These are phyloP conservation scores for Hypoxylon sp. DNA, from an alignment of 2,329 filamentous ascomycete species.

Conservation along the genomic window DNA sequence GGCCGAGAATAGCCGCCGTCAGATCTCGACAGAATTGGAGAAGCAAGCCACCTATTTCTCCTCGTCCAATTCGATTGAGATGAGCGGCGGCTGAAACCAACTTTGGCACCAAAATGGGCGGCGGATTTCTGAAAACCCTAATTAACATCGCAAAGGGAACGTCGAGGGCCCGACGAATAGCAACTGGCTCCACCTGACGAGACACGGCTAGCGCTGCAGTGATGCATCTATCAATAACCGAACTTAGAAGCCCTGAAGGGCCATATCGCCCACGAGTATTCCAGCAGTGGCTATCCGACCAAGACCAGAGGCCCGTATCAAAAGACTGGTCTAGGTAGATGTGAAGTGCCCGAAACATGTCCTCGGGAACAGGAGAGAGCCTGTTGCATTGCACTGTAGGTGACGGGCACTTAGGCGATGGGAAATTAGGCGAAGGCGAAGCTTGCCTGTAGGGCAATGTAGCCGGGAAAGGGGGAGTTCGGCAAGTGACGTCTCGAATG, in stretches of 20 bases:
- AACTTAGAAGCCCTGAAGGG: constrained; percentile 49
- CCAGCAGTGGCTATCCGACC: constrained; percentile 48
- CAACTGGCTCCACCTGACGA: constrained; percentile 49
- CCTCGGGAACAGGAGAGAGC: constrained; percentile 36
- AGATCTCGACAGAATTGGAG: constrained; percentile 52
- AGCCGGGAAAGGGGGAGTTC: constrained; percentile 41
- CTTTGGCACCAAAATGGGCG: constrained; percentile 50
- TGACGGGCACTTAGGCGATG: constrained; percentile 16
- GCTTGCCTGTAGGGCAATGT: constrained; percentile 4
- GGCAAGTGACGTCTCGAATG: constrained; percentile 50
- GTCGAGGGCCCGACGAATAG: constrained; percentile 48
- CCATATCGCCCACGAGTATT: constrained; percentile 46
- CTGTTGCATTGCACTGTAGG: constrained; percentile 31
- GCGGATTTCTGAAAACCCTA: constrained; percentile 51
- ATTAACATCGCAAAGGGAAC: constrained; percentile 50
- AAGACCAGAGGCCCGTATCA: constrained; percentile 45
- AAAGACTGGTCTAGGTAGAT: constrained; percentile 46
- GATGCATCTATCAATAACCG: constrained; percentile 51
- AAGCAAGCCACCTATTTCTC: constrained; percentile 49
- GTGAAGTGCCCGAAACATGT: constrained; percentile 44
- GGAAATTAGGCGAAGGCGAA: constrained; percentile 16
- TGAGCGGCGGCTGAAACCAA: constrained; percentile 48
- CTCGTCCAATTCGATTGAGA: constrained; percentile 48
- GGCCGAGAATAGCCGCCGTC: constrained; percentile 42
- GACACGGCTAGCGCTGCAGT: constrained; percentile 50